Conservation (phyloP, 257 asterid species). For the Gardenia jasminoides region DNA sequence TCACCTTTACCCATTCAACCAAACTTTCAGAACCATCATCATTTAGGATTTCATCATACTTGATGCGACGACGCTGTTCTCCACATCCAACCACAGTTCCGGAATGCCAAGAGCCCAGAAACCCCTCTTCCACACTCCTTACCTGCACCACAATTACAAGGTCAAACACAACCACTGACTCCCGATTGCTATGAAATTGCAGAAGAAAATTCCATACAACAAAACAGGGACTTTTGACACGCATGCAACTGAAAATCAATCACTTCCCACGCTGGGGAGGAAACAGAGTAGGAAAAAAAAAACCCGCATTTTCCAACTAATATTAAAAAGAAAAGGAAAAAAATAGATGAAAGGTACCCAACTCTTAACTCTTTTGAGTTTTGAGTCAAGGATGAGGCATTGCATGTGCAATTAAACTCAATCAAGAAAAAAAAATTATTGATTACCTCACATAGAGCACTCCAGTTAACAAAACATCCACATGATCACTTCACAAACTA, state of each 20-base stretch:
- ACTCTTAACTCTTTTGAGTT: background rate
- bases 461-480: conserved; percentile 18
- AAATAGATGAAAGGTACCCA: conserved; percentile 3
- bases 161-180: background rate
- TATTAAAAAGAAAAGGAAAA: background rate
- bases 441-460: conserved; percentile 3
- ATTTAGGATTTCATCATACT: conserved; percentile 48
- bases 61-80: conserved; percentile 39
- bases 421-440: conserved; percentile 19
- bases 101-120: conserved; percentile 40
- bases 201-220: background rate
- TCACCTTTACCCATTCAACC: conserved; percentile 46
- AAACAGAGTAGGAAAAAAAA: background rate
- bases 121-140: conserved; percentile 37
- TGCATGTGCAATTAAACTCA: conserved; percentile 30
- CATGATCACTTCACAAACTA: conserved; percentile 18
- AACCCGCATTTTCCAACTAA: background rate
- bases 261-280: background rate
- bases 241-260: background rate
- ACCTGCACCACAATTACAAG: conserved; percentile 30
- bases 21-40: conserved; percentile 46
- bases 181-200: background rate
- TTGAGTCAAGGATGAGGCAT: conserved; percentile 16
- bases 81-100: conserved; percentile 29
- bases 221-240: background rate